These are phyloP conservation scores for Rhizomucor miehei DNA, from an alignment of 371 early-diverging fungal species.

Conservation along the genomic window DNA sequence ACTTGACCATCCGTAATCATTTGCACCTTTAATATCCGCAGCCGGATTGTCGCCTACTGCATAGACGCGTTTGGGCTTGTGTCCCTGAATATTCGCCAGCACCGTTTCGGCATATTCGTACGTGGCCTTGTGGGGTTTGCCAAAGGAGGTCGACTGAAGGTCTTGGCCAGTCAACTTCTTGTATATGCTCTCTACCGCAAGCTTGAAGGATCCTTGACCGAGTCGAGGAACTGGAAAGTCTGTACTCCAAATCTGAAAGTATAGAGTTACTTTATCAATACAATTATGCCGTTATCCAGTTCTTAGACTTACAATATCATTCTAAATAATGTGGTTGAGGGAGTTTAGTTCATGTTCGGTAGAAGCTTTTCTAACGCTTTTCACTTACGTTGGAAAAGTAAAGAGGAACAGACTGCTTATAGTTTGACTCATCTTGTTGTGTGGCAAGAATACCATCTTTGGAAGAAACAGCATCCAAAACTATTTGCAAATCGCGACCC, in stretches of 20 bases:
- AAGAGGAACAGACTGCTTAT: conserved; percentile 61
- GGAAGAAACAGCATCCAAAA: conserved; percentile 71
- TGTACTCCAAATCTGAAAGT: conserved; percentile 74
- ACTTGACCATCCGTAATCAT: conserved; percentile 77
- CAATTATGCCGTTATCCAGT: no score
- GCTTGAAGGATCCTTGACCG: conserved; percentile 80
- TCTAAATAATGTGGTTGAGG: no score
- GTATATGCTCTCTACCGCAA: conserved; percentile 59
- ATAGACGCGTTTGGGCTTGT: conserved; percentile 34
- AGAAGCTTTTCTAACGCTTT: no score
- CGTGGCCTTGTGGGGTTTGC: conserved; percentile 79
- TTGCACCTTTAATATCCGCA: conserved; percentile 81
- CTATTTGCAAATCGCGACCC: conserved; percentile 85
- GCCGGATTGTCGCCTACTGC: conserved; percentile 81
- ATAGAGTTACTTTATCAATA: no score
- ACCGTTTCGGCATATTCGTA: conserved; percentile 70
- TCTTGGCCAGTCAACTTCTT: conserved; percentile 27
- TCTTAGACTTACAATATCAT: conserved; percentile 41
- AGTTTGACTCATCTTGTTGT: conserved; percentile 30
- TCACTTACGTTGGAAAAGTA: conserved; percentile 77
- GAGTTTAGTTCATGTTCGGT: no score
- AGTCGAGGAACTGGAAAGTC: conserved; percentile 76
- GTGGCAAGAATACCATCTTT: conserved; percentile 63
- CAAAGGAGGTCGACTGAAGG: conserved; percentile 71
- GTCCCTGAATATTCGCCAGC: conserved; percentile 11